Evolutionary conservation across 108 stramenopile genomes (phyloP).

Genomic region (Pelagomonas calceolata): DNA sequence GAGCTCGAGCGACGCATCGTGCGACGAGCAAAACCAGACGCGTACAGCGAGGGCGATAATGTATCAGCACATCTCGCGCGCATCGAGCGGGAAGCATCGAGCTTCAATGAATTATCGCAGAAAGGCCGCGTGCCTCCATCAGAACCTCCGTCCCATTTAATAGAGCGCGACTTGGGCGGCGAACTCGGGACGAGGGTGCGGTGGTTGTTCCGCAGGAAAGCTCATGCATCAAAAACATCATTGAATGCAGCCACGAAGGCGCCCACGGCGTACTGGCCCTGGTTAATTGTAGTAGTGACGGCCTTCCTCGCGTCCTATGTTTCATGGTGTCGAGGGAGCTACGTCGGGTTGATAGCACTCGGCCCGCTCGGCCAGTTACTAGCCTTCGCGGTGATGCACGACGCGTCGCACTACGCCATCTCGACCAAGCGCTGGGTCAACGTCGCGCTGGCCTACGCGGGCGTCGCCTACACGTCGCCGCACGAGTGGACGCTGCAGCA

Average conservation of each 20-base stretch:
- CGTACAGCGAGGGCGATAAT: neutral
- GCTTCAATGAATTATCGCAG: too few relatives aligned
- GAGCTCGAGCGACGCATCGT: neutral
- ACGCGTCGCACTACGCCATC: neutral
- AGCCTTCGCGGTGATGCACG: neutral
- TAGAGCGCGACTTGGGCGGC: neutral
- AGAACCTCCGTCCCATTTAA: too few relatives aligned
- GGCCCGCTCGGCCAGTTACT: neutral
- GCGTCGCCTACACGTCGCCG: neutral
- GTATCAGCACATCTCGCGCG: neutral
- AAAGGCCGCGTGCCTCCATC: too few relatives aligned
- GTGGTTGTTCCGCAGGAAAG: neutral
- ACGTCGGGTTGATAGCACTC: neutral
- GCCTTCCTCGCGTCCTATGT: neutral
- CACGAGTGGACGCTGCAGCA: conserved; percentile 1
- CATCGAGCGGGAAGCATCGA: neutral
- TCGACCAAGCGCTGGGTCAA: neutral
- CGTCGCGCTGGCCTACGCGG: neutral
- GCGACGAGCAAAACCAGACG: neutral
- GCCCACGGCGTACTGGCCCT: neutral
- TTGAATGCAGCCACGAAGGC: neutral
- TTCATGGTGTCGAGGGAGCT: neutral
- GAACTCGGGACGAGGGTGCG: neutral
- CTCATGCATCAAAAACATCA: neutral
- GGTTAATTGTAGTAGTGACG: neutral